Conservation (phyloP, 2,329 filamentous ascomycete species). For the Periconia digitata region DNA sequence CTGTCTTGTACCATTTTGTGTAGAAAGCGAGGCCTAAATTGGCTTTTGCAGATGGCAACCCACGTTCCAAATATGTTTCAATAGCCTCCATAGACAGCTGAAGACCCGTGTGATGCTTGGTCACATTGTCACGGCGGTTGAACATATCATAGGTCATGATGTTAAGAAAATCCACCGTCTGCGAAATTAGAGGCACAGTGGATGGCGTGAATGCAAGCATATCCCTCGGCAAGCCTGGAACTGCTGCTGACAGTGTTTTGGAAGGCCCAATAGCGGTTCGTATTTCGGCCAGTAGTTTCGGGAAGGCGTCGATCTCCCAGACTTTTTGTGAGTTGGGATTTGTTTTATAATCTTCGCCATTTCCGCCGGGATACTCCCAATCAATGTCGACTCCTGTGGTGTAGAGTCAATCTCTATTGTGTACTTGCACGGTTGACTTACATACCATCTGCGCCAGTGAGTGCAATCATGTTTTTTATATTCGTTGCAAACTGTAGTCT, state of each 20-base stretch:
- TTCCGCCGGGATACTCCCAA: slow-evolving; percentile 67
- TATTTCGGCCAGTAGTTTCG: slow-evolving; percentile 63
- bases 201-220: slow-evolving; percentile 66
- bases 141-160: slow-evolving; percentile 73
- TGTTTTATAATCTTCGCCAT: slow-evolving; percentile 68
- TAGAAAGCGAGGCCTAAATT: slow-evolving; percentile 70
- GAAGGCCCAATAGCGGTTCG: slow-evolving; percentile 58
- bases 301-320: slow-evolving; percentile 64
- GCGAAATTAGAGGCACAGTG: slow-evolving; percentile 60
- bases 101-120: slow-evolving; percentile 66
- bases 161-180: slow-evolving; percentile 67
- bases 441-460: slow-evolving; percentile 63
- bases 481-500: slow-evolving; percentile 61
- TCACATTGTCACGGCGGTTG: slow-evolving; percentile 66
- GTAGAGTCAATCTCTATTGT: neutral
- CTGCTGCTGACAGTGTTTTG: slow-evolving; percentile 66
- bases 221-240: slow-evolving; percentile 63
- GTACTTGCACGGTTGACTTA: slow-evolving; percentile 22
- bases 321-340: slow-evolving; percentile 61
- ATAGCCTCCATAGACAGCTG: slow-evolving; percentile 57
- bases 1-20: slow-evolving; percentile 63
- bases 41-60: slow-evolving; percentile 56
- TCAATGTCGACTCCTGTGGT: slow-evolving; percentile 60
- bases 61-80: slow-evolving; percentile 60
- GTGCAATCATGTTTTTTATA: slow-evolving; percentile 62